phyloP scores from a whole-genome alignment of 768 basidiomycete species.

The Rhodotorula graminis region DNA sequence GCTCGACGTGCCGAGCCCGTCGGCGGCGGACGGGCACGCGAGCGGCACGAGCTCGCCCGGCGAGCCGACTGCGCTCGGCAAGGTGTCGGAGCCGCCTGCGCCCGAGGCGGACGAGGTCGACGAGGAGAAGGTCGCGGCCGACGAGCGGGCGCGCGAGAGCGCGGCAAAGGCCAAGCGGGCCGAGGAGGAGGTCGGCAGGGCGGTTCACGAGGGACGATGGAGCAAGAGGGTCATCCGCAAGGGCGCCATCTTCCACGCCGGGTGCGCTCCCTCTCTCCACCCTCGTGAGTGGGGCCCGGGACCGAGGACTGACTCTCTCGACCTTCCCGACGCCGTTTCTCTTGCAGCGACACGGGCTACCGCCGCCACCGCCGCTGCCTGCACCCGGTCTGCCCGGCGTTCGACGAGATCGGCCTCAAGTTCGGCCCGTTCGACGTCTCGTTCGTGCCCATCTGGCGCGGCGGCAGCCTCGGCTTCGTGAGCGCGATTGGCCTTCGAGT shows the following conservation, averaged over 20 bases:
- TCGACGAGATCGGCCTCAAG: constrained; percentile 50
- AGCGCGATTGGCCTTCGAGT: constrained; percentile 50
- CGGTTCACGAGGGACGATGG: not conserved
- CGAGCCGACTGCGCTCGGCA: not conserved
- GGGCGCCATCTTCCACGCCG: constrained; percentile 43
- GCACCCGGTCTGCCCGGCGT: constrained; percentile 48
- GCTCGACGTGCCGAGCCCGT: not conserved
- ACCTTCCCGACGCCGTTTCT: no score
- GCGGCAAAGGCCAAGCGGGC: not conserved
- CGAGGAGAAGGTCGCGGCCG: not conserved
- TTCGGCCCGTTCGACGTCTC: constrained; percentile 51
- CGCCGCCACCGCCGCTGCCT: constrained; percentile 40
- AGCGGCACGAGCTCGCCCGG: not conserved
- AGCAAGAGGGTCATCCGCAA: constrained; percentile 6
- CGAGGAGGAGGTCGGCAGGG: not conserved
- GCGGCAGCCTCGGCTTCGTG: constrained; percentile 50
- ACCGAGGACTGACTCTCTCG: no score
- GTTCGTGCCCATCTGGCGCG: constrained; percentile 53
- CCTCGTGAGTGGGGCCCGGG: no score
- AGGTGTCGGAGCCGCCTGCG: not conserved
- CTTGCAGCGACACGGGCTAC: constrained; percentile 50
- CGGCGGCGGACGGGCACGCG: no score
- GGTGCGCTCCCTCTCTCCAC: constrained; percentile 38
- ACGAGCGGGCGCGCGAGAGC: not conserved
- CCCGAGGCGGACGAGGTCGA: not conserved